Evolutionary conservation across 2,329 filamentous ascomycete species (phyloP).

Genomic region (Ascocoryne sarcoides): DNA sequence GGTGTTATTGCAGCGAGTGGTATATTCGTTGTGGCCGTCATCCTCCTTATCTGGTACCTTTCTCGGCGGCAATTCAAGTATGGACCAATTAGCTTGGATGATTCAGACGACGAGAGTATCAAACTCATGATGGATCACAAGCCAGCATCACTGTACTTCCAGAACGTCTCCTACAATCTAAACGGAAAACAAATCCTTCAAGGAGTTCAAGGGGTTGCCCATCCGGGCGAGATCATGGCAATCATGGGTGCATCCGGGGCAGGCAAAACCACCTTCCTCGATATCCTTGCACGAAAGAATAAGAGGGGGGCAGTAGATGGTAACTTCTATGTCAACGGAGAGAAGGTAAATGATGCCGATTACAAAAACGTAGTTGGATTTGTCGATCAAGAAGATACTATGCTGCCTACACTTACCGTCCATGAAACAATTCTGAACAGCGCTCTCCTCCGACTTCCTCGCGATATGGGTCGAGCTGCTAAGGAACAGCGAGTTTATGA

Average conservation of each 20-base stretch:
- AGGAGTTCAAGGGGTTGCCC: constrained; percentile 75
- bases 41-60: constrained; percentile 79
- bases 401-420: constrained; percentile 90
- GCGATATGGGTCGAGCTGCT: constrained; percentile 76
- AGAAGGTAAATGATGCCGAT: constrained; percentile 74
- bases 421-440: constrained; percentile 97
- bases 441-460: constrained; percentile 81
- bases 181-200: constrained; percentile 82
- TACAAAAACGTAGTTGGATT: constrained; percentile 93
- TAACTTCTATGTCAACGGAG: constrained; percentile 87
- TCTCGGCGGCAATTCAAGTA: constrained; percentile 63
- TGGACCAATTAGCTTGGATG: constrained; percentile 74
- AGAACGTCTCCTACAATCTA: constrained; percentile 76
- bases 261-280: constrained; percentile 93
- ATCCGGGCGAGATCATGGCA: constrained; percentile 88
- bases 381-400: constrained; percentile 96
- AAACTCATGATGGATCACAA: constrained; percentile 90
- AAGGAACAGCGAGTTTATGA: constrained; percentile 90
- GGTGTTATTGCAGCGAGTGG: constrained; percentile 81
- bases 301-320: constrained; percentile 75
- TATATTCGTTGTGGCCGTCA: constrained; percentile 80
- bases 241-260: constrained; percentile 98
- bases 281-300: constrained; percentile 94
- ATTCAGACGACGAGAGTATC: constrained; percentile 77
- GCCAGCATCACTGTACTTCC: constrained; percentile 78